Evolutionary conservation across 2,329 filamentous ascomycete species (phyloP), one percentile per base, ranked within the genome.

Genomic region (Didymosphaeria variabile): DNA sequence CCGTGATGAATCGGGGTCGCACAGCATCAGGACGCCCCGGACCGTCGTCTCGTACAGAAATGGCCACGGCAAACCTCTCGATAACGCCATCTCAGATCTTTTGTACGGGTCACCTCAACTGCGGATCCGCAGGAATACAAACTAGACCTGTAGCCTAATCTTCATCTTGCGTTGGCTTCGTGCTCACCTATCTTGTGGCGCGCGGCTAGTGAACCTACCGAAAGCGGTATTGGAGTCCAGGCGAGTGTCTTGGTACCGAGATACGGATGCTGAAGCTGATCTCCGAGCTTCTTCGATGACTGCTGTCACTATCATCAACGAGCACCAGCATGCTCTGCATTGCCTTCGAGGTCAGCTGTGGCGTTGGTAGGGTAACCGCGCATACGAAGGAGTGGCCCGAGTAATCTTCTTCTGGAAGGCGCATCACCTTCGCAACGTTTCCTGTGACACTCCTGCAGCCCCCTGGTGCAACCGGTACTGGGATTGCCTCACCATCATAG

Each of bases 301-400:
- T 38, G 29, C 34, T 46, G 26, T 21, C n/a, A 12, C 31, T 23
- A 12, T 21, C 13, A 6, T 42, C 44, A 15, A n/a, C 3, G 13
- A 19, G 38, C 31, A 36, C 42, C 40, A 47, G 31, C 54, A 7
- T 19, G 17, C 44, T 36, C 26, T 19, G 53, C 31, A 56, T 47
- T 31, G 26, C 40, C 21, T 51, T 45, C n/a, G 46, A 40, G 45
- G 23, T 51, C 55, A 42, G 45, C 49, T 42, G 55, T 40, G 55
- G 55, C 55, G 32, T 42, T 21, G 46, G 46, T 29, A 46, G 23
- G 23, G 55, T 57, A 21, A 57, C 55, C 17, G 32, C 32, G 26
- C 55, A 42, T 42, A 53, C 52, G 45, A 26, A 29, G 34, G 13
- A 23, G 26, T 6, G 31, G 17, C 53, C 15, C 36, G 32, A 32